Percentiles rank a stretch among this genome's conserved stretches.
These are phyloP conservation scores for Phascolomyces articulosus DNA, from an alignment of 371 early-diverging fungal species.

Conservation along the genomic window DNA sequence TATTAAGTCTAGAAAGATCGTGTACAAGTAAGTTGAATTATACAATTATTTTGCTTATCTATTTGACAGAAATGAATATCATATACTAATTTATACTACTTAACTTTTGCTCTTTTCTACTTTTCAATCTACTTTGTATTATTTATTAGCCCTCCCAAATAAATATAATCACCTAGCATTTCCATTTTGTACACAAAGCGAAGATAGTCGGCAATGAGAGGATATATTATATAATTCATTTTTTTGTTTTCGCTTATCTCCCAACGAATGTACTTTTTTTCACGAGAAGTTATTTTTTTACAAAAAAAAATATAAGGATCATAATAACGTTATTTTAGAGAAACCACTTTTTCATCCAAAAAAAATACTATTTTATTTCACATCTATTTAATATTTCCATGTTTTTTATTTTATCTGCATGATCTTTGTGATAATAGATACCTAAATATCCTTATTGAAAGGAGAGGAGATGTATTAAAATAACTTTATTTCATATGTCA, in stretches of 20 bases:
- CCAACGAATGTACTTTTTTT: constrained; percentile 8
- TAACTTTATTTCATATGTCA: too few relatives aligned
- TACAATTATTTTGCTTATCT: too few relatives aligned
- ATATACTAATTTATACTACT: too few relatives aligned
- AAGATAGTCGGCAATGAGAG: background rate
- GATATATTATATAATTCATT: background rate
- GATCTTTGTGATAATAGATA: too few relatives aligned
- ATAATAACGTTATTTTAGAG: constrained; percentile 8
- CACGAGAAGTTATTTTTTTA: background rate
- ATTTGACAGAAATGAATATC: too few relatives aligned
- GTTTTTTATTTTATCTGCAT: background rate
- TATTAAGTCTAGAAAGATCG: constrained; percentile 83
- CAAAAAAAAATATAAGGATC: constrained; percentile 1
- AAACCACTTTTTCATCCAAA: background rate
- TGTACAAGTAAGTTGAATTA: constrained; percentile 71
- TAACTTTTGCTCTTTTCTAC: too few relatives aligned
- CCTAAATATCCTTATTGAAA: too few relatives aligned
- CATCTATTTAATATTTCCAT: background rate
- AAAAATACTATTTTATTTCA: too few relatives aligned
- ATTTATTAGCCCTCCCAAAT: constrained; percentile 31
- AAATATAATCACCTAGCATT: constrained; percentile 12
- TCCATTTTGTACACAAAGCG: constrained; percentile 7
- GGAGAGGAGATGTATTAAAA: too few relatives aligned
- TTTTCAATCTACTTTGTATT: constrained; percentile 2
- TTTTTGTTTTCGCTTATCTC: constrained; percentile 7